Conservation (phyloP, 306 rosid genomes). For the Sechiopsis laciniata region DNA sequence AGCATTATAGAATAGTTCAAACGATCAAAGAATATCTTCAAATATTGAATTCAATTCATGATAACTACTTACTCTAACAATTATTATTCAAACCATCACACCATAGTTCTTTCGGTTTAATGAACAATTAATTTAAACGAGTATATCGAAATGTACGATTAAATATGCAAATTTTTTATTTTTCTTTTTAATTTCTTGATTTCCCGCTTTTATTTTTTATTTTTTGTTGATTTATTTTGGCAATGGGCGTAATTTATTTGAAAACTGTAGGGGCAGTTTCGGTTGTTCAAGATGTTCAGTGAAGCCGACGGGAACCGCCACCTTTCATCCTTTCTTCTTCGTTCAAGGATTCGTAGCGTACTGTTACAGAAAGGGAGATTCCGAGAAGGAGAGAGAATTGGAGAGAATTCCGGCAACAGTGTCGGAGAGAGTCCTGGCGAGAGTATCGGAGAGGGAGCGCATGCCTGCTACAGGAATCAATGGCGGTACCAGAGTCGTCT, state of each 20-base stretch:
- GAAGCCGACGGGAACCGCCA: slow-evolving; percentile 20
- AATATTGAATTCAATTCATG: too few species aligned
- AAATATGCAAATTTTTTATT: too few species aligned
- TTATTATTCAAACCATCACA: too few species aligned
- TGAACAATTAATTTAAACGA: too few species aligned
- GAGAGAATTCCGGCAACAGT: neutral
- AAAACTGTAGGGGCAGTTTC: slow-evolving; percentile 11
- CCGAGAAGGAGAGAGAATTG: neutral
- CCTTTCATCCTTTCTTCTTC: slow-evolving; percentile 10
- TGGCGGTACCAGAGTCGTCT: slow-evolving; percentile 46
- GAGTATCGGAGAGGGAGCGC: neutral
- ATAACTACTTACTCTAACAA: too few species aligned
- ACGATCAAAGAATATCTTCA: too few species aligned
- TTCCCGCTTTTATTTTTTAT: too few species aligned
- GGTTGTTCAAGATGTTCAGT: neutral
- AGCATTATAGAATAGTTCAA: too few species aligned
- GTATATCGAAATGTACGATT: too few species aligned
- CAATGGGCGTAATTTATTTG: neutral
- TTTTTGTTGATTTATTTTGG: neutral
- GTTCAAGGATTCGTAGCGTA: neutral
- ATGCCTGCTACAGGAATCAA: slow-evolving; percentile 18
- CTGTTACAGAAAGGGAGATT: neutral
- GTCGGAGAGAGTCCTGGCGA: neutral
- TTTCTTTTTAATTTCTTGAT: too few species aligned
- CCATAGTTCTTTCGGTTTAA: too few species aligned